Evolutionary conservation across 2,329 filamentous ascomycete genomes (phyloP), one percentile per base, ranked within the genome.

Genomic region (Lasiodiplodia hormozganensis): DNA sequence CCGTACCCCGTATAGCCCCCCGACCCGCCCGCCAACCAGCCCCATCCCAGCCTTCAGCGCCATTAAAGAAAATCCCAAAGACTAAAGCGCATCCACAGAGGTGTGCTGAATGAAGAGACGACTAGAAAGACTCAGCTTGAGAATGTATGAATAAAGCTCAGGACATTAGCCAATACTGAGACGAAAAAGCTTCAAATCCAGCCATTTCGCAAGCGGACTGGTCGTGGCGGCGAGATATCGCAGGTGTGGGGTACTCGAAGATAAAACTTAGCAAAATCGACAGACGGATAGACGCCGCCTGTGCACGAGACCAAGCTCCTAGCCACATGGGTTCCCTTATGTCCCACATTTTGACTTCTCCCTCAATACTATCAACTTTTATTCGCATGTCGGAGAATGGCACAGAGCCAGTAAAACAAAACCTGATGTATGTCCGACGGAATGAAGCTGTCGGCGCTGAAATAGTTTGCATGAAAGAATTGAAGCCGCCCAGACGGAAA

Each of bases 301-400:
- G 25, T 14, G 14, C 3, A 60, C 8, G 5, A 18, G 36, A 62
- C n/a, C 58, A 62, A 49, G 7, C 18, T 62, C 21, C 47, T 28
- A 47, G 43, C 21, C 38, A 16, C 4, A 23, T 23, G 40, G 23
- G 4, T 11, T n/a, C 21, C 10, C 11, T 60, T 21, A 18, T 31
- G 5, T 43, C 21, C 34, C 56, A 25, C 38, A 21, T 47, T 62
- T 31, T 34, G 25, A 11, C 14, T 8, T 28, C 21, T 31, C 12
- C 40, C 11, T 43, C 23, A 23, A 25, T 43, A 25, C 38, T 12
- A 16, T 43, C 57, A 38, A 47, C 21, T 60, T 60, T n/a, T 31
- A 16, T 60, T 47, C 36, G 57, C 57, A n/a, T 31, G 38, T 43
- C 57, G 36, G 38, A 47, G 57, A 62, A 49, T 14, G 16, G 25